These are phyloP conservation scores for Nothophaeocryptopus gaeumannii DNA, from an alignment of 2,329 filamentous ascomycete genomes.

Conservation along the genomic window DNA sequence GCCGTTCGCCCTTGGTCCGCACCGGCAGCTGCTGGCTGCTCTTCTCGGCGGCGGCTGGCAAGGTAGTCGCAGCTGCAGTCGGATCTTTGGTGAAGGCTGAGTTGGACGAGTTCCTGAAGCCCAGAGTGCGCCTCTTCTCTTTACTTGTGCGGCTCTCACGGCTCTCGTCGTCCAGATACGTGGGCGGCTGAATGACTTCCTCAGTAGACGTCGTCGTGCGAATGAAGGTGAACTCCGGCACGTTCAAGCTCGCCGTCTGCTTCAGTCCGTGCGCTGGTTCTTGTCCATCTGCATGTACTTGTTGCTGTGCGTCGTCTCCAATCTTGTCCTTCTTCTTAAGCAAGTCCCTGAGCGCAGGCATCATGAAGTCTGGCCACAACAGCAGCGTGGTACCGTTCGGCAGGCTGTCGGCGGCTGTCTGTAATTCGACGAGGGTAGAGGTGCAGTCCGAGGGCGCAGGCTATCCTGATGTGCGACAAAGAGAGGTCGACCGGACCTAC, in stretches of 20 bases:
- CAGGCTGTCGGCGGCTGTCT: no score
- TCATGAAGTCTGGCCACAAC: constrained; percentile 20
- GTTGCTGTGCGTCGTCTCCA: constrained; percentile 33
- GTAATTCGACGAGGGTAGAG: no score
- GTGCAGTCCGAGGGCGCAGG: no score
- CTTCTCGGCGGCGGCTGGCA: constrained; percentile 11
- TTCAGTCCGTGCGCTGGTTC: constrained; percentile 7
- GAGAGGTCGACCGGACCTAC: no score
- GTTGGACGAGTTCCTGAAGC: constrained; percentile 37
- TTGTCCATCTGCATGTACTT: constrained; percentile 1
- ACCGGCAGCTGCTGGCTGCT: constrained; percentile 22
- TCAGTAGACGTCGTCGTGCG: constrained; percentile 78
- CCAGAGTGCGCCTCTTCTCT: constrained; percentile 31
- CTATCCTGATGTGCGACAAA: no score
- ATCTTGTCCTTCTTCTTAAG: constrained; percentile 62
- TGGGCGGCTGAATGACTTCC: constrained; percentile 73
- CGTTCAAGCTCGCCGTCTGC: constrained; percentile 33
- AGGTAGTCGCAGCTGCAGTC: constrained; percentile 7
- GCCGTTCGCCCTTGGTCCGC: constrained; percentile 36
- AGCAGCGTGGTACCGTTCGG: no score
- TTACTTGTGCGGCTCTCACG: constrained; percentile 11
- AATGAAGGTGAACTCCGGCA: constrained; percentile 75
- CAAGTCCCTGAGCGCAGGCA: constrained; percentile 60
- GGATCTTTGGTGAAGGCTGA: constrained; percentile 26
- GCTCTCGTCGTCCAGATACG: constrained; percentile 45